Evolutionary conservation across 2,329 filamentous ascomycete genomes (phyloP).

Genomic region (Penicillium polonicum): DNA sequence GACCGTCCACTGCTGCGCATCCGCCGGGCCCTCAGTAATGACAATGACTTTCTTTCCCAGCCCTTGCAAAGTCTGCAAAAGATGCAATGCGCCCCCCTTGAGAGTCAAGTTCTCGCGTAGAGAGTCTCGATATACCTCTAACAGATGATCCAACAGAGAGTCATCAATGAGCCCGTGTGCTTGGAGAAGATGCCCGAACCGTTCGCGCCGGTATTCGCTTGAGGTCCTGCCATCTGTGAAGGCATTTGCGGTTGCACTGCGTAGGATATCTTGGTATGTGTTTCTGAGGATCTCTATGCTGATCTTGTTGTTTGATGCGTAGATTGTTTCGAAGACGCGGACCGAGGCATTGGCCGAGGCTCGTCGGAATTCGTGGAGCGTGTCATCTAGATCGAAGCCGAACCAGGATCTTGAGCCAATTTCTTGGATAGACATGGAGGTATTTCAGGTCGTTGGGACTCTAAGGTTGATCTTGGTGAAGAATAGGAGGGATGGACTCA

Average conservation of each 20-base stretch:
- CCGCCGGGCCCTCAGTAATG: conserved; percentile 50
- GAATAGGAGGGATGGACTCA: not conserved
- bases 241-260: conserved; percentile 37
- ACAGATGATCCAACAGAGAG: conserved; percentile 5
- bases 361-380: conserved; percentile 48
- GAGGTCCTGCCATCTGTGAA: conserved; percentile 49
- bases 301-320: conserved; percentile 13
- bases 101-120: conserved; percentile 27
- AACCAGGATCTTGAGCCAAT: conserved; percentile 41
- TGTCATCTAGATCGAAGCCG: conserved; percentile 52
- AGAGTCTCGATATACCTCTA: conserved; percentile 15
- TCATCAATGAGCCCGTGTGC: conserved; percentile 14
- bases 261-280: conserved; percentile 27
- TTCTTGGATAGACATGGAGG: not conserved
- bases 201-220: conserved; percentile 44
- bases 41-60: conserved; percentile 44
- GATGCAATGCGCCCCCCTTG: conserved; percentile 39
- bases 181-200: conserved; percentile 38
- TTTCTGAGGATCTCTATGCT: conserved; percentile 13
- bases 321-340: conserved; percentile 33
- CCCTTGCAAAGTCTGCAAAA: conserved; percentile 37
- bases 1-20: conserved; percentile 49
- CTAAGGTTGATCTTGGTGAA: not conserved
- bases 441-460: not conserved
- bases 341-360: conserved; percentile 41